Evolutionary conservation across 73 alveolate species (phyloP), one percentile per base, ranked within the genome.

Genomic region (Tetrahymena elliotti): DNA sequence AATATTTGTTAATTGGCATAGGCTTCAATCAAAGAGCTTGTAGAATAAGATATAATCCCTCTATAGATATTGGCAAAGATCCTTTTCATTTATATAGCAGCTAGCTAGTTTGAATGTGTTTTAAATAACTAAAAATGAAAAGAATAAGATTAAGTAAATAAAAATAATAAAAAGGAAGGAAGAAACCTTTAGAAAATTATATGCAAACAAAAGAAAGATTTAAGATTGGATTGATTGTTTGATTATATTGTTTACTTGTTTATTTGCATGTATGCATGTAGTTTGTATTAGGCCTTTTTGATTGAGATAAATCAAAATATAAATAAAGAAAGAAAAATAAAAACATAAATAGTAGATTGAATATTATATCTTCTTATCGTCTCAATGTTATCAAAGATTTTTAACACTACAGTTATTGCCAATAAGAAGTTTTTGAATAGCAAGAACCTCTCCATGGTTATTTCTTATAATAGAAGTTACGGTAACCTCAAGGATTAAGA

Each of bases 401-500:
- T 68, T 36, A 68, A 68, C 37, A 68, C 88, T 68, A 68, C 88
- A n/a, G 38, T 68, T 31, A 68, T 68, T 68, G 7, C 39, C 88
- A 68, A 68, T 68, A 68, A 68, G 88, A 68, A 68, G 36, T 68
- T 68, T 31, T 68, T 68, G 88, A 68, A 68, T 68, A 68, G 88
- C 88, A 68, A 68, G 38, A 68, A 68, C 36, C 88, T 68, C 88
- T 68, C 88, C 88, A 68, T 68, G 88, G 88, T 68, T 68, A 31
- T 68, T 68, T 27, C 88, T 31, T 68, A 68, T 11, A 68, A 68
- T 68, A 68, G 88, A 68, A 68, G 88, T 94, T 94, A 94, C 41
- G 96, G 96, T 31, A 93, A 93, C 84, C 52, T 94, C 34, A 94
- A 94, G 93, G 96, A 94, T 94, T 53, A 94, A 53, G 96, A 94